Percentiles rank a stretch among this genome's conserved stretches.
Conservation (phyloP, 805 yeast species). For the Nakazawaea wickerhamii region DNA sequence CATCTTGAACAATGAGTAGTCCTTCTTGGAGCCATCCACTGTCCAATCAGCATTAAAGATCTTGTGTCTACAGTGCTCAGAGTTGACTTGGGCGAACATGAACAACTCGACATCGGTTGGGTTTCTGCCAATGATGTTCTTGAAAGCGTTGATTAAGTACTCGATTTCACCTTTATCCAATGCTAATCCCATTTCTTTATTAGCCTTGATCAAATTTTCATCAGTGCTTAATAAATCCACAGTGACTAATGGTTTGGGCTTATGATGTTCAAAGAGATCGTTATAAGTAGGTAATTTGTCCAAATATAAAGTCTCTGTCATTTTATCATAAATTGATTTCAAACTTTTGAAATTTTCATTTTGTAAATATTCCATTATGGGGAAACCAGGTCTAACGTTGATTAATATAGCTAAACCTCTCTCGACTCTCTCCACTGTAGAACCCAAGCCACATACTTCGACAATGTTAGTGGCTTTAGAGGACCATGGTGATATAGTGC, state of each 20-base stretch:
- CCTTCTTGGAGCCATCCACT: constrained; percentile 75
- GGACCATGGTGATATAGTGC: constrained; percentile 98
- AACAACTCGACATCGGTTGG: constrained; percentile 97
- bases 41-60: constrained; percentile 98
- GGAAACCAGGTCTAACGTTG: constrained; percentile 66
- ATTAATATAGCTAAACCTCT: constrained; percentile 79
- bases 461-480: constrained; percentile 96
- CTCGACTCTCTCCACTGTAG: constrained; percentile 76
- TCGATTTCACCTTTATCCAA: constrained; percentile 90
- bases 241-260: constrained; percentile 77
- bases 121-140: constrained; percentile 67
- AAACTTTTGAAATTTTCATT: constrained; percentile 49
- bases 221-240: constrained; percentile 56
- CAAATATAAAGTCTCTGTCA: constrained; percentile 76
- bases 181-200: constrained; percentile 86
- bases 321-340: constrained; percentile 79
- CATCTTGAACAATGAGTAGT: constrained; percentile 82
- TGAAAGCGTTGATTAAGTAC: constrained; percentile 80
- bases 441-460: constrained; percentile 76
- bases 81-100: constrained; percentile 99
- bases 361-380: constrained; percentile 49
- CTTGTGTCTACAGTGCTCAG: constrained; percentile 99
- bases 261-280: constrained; percentile 72
- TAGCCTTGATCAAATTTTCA: constrained; percentile 67
- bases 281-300: constrained; percentile 56